Evolutionary conservation across 805 yeast species (phyloP).

Genomic region (Suhomyces canberraensis): DNA sequence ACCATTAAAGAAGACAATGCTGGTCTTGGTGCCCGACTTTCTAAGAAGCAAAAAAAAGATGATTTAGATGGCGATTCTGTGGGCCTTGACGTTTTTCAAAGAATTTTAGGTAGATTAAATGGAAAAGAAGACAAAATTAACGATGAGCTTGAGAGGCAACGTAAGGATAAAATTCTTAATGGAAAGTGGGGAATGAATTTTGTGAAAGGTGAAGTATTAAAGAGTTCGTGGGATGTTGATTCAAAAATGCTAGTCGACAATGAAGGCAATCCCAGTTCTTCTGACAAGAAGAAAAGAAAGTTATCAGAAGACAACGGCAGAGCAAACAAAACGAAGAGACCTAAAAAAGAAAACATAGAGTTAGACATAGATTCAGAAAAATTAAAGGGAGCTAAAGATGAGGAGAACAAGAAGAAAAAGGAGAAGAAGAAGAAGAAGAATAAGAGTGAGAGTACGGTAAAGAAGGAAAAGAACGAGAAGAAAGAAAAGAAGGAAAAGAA

Average conservation of each 20-base stretch:
- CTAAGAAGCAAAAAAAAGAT: constrained; percentile 55
- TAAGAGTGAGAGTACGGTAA: constrained; percentile 24
- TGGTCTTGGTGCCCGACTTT: constrained; percentile 86
- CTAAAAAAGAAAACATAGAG: constrained; percentile 23
- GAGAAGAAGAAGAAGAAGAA: constrained; percentile 17
- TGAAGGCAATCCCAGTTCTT: background rate
- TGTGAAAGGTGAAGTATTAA: constrained; percentile 77
- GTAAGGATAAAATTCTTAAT: constrained; percentile 66
- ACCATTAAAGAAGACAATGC: constrained; percentile 73
- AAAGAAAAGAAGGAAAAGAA: constrained; percentile 28
- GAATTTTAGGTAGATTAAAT: constrained; percentile 82
- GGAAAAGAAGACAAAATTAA: constrained; percentile 72
- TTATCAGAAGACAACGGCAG: constrained; percentile 17
- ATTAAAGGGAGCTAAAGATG: constrained; percentile 11
- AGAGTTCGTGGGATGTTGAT: constrained; percentile 81
- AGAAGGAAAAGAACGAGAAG: constrained; percentile 24
- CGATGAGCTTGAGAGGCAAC: constrained; percentile 64
- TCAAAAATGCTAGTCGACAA: constrained; percentile 18
- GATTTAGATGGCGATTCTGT: constrained; percentile 82
- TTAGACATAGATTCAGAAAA: too few relatives aligned
- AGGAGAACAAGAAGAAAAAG: constrained; percentile 10
- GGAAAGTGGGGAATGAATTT: constrained; percentile 89
- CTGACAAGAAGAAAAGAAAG: constrained; percentile 13
- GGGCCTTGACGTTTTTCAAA: constrained; percentile 90
- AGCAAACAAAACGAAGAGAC: constrained; percentile 24